A percentile compares a stretch with the other conserved stretches of the same genome.
phyloP scores from a whole-genome alignment of 2,329 filamentous ascomycete genomes.

The Ascochyta koolunga region DNA sequence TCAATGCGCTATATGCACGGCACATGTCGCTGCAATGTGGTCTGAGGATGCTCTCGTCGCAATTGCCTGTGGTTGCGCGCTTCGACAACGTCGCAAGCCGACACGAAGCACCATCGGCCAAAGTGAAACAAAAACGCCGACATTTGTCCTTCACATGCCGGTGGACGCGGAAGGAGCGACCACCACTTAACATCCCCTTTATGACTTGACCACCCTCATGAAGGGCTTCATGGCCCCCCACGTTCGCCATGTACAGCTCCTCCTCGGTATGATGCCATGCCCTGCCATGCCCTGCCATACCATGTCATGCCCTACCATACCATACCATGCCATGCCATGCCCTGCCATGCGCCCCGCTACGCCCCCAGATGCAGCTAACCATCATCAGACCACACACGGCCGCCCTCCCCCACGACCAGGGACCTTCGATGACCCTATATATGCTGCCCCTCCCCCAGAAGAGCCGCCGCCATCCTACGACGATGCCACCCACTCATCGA shows the following conservation, averaged over 20 bases:
- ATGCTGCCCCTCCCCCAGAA: slow-evolving; percentile 20
- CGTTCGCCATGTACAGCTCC: slow-evolving; percentile 6
- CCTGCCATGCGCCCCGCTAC: no score
- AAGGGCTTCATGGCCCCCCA: slow-evolving; percentile 5
- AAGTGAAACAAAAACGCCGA: slow-evolving; percentile 17
- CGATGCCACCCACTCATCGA: slow-evolving; percentile 33
- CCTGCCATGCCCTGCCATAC: no score
- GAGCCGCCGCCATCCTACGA: slow-evolving; percentile 45
- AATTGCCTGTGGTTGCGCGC: slow-evolving; percentile 25
- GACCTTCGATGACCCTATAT: slow-evolving; percentile 8
- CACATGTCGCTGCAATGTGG: slow-evolving; percentile 37
- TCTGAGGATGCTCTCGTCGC: slow-evolving; percentile 20
- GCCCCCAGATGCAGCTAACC: slow-evolving; percentile 11
- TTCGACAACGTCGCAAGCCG: slow-evolving; percentile 22
- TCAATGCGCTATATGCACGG: slow-evolving; percentile 22
- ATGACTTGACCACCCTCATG: slow-evolving; percentile 3
- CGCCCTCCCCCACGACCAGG: slow-evolving; percentile 22
- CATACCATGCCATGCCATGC: no score
- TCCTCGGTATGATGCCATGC: slow-evolving; percentile 6
- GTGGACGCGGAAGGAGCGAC: slow-evolving; percentile 20
- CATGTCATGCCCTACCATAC: no score
- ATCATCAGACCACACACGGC: slow-evolving; percentile 14
- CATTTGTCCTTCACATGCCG: slow-evolving; percentile 24
- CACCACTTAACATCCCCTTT: slow-evolving; percentile 11
- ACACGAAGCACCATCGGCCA: slow-evolving; percentile 25